Base-by-base conservation (phyloP, 177 flowering plant genomes). In the Tripterygium wilfordii region DNA sequence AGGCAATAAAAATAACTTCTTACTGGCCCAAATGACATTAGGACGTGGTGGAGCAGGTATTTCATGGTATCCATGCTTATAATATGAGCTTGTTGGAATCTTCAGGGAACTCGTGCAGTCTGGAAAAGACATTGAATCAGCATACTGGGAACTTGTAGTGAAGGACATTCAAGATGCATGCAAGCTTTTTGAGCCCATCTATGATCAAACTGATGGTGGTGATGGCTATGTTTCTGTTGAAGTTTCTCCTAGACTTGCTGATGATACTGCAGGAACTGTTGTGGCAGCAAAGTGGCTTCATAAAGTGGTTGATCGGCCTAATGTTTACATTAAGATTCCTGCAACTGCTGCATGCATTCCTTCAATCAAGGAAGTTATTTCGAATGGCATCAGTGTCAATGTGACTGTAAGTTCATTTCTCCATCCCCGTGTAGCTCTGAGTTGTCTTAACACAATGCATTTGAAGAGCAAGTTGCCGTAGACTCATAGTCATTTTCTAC, bases 201-300 rank as follows among this genome's bases (percentile, higher is more conserved):
- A 91, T 68, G 92, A 91, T 67, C 54, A 83, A 64, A 85, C 98
- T 5, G 76, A 85, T 67, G 96, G 65, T 5, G 96, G 62, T 44
- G 98, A 91, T 68, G 98, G 98, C 56, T 91, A 91, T 69, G 98
- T 91, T 23, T 91, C 96, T 37, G 98, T 91, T 49, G 98, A 91
- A 74, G 98, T 91, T 40, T 88, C 98, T 58, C 98, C 98, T 1
- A 65, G 61, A 52, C 92, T 91, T 49, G 96, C 98, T 60, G 78
- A 85, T 59, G 92, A 91, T 49, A 82, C 88, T 29, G 37, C 70
- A 58, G 96, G 80, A 45, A 88, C 98, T 15, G 77, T 88, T 15
- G 95, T 85, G 54, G 98, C 98, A 59, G 95, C 98, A 39, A 88
- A 85, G 60, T 88, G 83, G 88, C 88, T 91, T 55, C 83, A 85